Evolutionary conservation across 106 monocot genomes (phyloP).

Genomic region (Dioscorea dumetorum): DNA sequence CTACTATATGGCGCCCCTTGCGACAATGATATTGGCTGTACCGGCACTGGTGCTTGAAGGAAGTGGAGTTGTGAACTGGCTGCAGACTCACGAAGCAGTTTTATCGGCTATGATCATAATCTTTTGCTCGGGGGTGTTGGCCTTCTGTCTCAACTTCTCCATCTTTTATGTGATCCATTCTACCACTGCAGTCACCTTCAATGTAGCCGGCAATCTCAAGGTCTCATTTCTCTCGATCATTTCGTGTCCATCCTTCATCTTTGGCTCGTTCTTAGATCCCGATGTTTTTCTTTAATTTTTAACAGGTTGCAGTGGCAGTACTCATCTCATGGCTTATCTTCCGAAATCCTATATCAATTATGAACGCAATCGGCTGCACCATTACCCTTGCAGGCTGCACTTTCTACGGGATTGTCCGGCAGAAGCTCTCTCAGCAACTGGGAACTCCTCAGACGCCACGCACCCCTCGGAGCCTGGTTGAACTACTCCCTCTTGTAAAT

Average conservation of each 20-base stretch:
- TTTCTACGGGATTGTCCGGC: slow-evolving; percentile 88
- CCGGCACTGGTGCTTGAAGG: slow-evolving; percentile 83
- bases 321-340: slow-evolving; percentile 87
- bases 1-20: slow-evolving; percentile 98
- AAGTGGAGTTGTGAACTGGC: slow-evolving; percentile 69
- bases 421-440: slow-evolving; percentile 61
- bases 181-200: slow-evolving; percentile 95
- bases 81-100: slow-evolving; percentile 49
- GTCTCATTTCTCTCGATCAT: slow-evolving; percentile 14
- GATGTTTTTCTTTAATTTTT: not conserved
- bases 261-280: not conserved
- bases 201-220: slow-evolving; percentile 94
- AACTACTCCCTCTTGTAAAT: slow-evolving; percentile 72
- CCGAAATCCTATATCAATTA: slow-evolving; percentile 70
- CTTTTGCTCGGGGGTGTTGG: slow-evolving; percentile 65
- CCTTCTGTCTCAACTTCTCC: slow-evolving; percentile 98
- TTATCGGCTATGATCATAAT: slow-evolving; percentile 61
- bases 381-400: slow-evolving; percentile 86
- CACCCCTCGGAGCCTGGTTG: slow-evolving; percentile 37
- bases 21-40: slow-evolving; percentile 78
- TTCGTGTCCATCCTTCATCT: not conserved
- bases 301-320: slow-evolving; percentile 87
- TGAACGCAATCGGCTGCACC: slow-evolving; percentile 84
- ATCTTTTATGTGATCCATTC: slow-evolving; percentile 98
- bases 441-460: slow-evolving; percentile 23